Evolutionary conservation across 176 grass and related monocot species (phyloP).

Genomic region (Phoenix dactylifera): DNA sequence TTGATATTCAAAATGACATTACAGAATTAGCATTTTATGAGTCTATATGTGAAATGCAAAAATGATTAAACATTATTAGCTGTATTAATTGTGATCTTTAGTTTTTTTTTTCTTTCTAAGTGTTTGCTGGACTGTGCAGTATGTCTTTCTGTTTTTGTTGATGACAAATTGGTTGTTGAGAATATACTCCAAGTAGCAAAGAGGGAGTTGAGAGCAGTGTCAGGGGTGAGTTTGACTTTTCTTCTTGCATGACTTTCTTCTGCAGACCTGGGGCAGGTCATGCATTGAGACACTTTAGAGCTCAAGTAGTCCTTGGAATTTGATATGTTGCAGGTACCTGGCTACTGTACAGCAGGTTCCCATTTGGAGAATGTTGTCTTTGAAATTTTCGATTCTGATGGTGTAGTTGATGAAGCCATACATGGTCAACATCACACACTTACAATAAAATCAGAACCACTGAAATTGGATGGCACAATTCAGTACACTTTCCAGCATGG

Average conservation of each 20-base stretch:
- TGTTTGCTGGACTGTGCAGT: background rate
- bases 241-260: no score
- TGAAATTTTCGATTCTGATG: slow-evolving; percentile 1
- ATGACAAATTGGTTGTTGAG: background rate
- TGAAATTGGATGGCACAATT: background rate
- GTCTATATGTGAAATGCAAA: no score
- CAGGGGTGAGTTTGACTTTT: background rate
- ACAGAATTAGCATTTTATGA: no score
- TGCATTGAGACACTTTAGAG: background rate
- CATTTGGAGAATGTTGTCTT: background rate
- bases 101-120: background rate
- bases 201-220: background rate
- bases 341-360: background rate
- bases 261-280: no score
- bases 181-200: background rate
- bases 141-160: background rate
- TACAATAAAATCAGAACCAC: background rate
- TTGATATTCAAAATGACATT: no score
- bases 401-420: background rate
- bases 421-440: slow-evolving; percentile 2
- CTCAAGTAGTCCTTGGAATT: background rate
- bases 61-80: no score
- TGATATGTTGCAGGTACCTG: background rate
- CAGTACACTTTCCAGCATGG: slow-evolving; percentile 1
- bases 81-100: background rate